Conservation (phyloP, 2,329 filamentous ascomycete genomes). For the Meredithiella fracta region DNA sequence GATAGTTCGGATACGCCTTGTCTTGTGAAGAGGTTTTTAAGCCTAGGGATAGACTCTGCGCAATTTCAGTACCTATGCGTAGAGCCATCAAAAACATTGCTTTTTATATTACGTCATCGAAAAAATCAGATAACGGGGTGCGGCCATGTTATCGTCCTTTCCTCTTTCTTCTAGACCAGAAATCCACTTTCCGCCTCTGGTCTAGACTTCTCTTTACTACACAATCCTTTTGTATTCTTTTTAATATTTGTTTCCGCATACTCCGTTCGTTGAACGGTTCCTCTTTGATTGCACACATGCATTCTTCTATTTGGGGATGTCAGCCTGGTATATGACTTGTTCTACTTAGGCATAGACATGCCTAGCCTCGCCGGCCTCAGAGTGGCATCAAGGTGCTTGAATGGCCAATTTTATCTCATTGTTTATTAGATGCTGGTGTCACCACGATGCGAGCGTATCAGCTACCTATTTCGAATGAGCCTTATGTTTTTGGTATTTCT, state of each 20-base stretch:
- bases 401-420: slow-evolving; percentile 14
- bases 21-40: no score
- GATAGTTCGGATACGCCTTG: no score
- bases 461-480: background rate
- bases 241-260: slow-evolving; percentile 4
- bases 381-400: slow-evolving; percentile 15
- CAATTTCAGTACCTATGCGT: background rate
- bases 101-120: background rate
- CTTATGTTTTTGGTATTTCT: background rate
- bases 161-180: no score
- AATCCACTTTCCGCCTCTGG: no score
- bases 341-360: background rate
- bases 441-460: no score
- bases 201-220: background rate
- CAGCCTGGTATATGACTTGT: background rate
- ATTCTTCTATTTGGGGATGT: slow-evolving; percentile 6
- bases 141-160: background rate
- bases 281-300: background rate
- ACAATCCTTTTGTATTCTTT: slow-evolving; percentile 14
- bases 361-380: slow-evolving; percentile 9
- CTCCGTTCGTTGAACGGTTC: slow-evolving; percentile 6
- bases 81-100: background rate
- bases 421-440: background rate
- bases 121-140: slow-evolving; percentile 2
- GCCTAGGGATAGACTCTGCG: background rate